Base-by-base conservation (phyloP, 768 basidiomycete species). In the Suillus occidentalis region DNA sequence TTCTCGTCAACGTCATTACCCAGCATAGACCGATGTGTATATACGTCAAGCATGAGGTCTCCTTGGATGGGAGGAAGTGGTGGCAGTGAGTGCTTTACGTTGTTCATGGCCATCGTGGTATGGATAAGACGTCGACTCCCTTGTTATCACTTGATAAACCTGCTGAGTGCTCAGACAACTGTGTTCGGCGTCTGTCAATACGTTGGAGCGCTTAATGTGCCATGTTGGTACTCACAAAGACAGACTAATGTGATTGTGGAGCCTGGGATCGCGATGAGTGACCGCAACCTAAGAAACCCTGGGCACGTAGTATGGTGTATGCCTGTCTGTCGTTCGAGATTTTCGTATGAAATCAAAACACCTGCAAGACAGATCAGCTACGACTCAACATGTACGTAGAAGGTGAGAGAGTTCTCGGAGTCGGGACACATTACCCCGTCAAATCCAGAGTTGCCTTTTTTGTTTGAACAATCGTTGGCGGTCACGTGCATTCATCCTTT, bases 11-110 rank as follows among this genome's bases (percentile, higher is more conserved):
- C 80, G 6, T 82, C 76, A 36, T 81, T 82, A 5, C 73, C 69
- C 13, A 68, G 68, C 9, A 60, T 61, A 3, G 84, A 80, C 37
- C 71, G 73, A 61, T 88, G 86, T 0, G 83, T 85, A 73, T 80
- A 85, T 60, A 89, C 81, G 68, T 88, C 87, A 62, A 90, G 82
- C 57, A 86, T 72, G 55, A 87, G 74, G 65, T 87, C 83, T 10
- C 84, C 86, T 14, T 84, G 81, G 68, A 89, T 85, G 67, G 78
- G 73, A 2, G 88, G 88, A 6, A 89, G 79, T 9, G 83, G 75
- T 0, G 87, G 86, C 34, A 76, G 66, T 77, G 66, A 43, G 36
- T 25, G 49, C 39, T 60, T 53, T 28, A 31, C 18, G 52, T 53
- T 64, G 45, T 28, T 59, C 40, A 55, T 43, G 56, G 67, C 43